These are phyloP conservation scores for Neofusicoccum parvum DNA, from an alignment of 2,329 filamentous ascomycete species.

Conservation along the genomic window DNA sequence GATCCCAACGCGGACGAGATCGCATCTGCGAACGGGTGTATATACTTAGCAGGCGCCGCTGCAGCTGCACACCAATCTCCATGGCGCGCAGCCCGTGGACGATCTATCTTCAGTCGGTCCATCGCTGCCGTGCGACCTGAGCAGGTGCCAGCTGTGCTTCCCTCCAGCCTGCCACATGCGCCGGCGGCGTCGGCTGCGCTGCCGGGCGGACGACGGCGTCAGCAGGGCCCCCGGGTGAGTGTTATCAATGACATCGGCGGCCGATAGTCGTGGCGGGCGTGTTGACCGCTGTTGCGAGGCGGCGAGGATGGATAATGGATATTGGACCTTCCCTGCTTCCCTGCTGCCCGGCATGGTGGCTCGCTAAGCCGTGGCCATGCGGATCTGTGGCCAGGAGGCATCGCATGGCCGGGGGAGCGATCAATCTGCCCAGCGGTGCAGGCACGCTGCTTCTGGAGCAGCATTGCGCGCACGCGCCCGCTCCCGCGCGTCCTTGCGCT, in stretches of 20 bases:
- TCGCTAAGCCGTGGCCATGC: conserved; percentile 13
- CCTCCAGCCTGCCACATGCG: background rate
- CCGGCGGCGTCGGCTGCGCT: background rate
- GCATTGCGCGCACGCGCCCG: background rate
- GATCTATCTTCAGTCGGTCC: background rate
- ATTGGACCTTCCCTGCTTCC: background rate
- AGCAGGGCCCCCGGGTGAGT: background rate
- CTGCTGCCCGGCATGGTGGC: background rate
- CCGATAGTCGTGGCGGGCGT: background rate
- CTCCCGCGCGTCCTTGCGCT: background rate
- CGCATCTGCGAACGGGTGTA: conserved; percentile 10
- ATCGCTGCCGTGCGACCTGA: background rate
- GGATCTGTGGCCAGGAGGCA: conserved; percentile 4
- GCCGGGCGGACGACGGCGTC: background rate
- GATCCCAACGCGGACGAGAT: conserved; percentile 9
- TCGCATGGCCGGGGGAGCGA: background rate
- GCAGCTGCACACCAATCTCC: background rate
- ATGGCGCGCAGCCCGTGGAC: no score
- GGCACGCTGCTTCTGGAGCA: background rate
- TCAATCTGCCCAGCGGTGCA: conserved; percentile 1
- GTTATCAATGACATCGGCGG: background rate
- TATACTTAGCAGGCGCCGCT: background rate
- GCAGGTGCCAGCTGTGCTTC: background rate
- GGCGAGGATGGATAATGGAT: background rate
- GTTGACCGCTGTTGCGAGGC: background rate